Conservation (phyloP, 2,329 filamentous ascomycete genomes). For the Sphaceloma murrayae region DNA sequence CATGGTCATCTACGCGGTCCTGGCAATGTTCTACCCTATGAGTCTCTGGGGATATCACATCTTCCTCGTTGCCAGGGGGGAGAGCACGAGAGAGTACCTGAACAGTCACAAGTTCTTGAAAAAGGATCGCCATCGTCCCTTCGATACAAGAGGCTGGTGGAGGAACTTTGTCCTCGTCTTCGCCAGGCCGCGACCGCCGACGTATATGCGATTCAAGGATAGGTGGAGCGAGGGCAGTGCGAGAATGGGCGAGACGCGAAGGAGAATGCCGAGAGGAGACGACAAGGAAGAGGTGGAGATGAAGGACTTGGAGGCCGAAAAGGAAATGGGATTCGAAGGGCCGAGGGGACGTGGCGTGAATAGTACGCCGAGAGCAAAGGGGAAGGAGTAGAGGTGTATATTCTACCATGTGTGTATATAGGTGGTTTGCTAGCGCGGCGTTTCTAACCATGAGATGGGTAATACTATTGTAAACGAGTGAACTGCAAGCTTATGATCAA, state of each 20-base stretch:
- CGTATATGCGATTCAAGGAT: conserved; percentile 79
- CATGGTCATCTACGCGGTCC: conserved; percentile 71
- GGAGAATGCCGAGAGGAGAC: conserved; percentile 38
- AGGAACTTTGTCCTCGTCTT: conserved; percentile 77
- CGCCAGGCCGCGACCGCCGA: conserved; percentile 72
- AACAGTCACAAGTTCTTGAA: conserved; percentile 93
- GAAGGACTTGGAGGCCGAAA: conserved; percentile 40
- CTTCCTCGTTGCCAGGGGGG: conserved; percentile 80
- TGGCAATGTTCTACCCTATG: conserved; percentile 70
- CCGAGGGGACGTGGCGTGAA: conserved; percentile 22
- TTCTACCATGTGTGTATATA: too few relatives aligned
- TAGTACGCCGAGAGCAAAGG: conserved; percentile 19
- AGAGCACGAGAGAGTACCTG: conserved; percentile 92
- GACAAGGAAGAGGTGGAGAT: conserved; percentile 59
- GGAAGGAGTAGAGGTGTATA: background rate
- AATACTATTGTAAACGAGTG: too few relatives aligned
- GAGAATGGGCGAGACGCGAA: conserved; percentile 51
- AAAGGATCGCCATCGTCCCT: conserved; percentile 82
- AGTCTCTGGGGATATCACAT: conserved; percentile 82
- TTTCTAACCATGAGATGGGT: background rate
- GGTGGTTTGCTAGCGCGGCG: too few relatives aligned
- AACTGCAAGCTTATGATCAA: too few relatives aligned
- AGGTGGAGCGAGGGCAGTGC: conserved; percentile 73
- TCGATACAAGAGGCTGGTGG: conserved; percentile 64
- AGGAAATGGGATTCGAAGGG: conserved; percentile 28